A percentile compares a stretch with the other conserved stretches of the same genome.
These are phyloP conservation scores for Mycena latifolia DNA, from an alignment of 768 basidiomycete genomes.

Conservation along the genomic window DNA sequence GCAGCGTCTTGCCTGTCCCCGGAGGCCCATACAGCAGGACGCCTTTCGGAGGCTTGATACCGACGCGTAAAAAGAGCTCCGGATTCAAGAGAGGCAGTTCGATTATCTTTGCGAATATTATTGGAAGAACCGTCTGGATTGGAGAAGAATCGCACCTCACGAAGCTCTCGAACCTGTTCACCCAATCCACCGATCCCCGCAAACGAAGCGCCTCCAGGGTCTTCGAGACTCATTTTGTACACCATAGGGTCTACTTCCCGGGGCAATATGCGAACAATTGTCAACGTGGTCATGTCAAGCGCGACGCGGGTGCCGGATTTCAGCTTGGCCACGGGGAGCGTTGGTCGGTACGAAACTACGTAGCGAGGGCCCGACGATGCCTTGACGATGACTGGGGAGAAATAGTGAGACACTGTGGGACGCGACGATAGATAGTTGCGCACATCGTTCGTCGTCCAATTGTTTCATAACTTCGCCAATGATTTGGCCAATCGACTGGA, in stretches of 20 bases:
- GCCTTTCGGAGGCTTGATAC: conserved; percentile 94
- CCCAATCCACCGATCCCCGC: conserved; percentile 96
- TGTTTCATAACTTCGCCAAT: conserved; percentile 99
- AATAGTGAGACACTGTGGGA: conserved; percentile 12
- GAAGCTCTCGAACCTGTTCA: conserved; percentile 96
- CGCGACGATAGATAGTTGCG: conserved; percentile 45
- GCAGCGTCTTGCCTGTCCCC: conserved; percentile 96
- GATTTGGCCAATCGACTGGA: conserved; percentile 98
- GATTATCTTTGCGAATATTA: conserved; percentile 73
- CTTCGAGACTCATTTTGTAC: conserved; percentile 99
- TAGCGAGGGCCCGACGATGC: conserved; percentile 98
- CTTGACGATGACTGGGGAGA: conserved; percentile 90
- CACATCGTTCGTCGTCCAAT: conserved; percentile 96
- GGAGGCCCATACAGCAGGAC: conserved; percentile 99
- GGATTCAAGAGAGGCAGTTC: conserved; percentile 97
- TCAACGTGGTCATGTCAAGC: conserved; percentile 98
- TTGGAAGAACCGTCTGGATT: conserved; percentile 5
- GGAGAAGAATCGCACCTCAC: conserved; percentile 73
- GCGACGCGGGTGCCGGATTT: conserved; percentile 96
- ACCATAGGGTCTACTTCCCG: conserved; percentile 98
- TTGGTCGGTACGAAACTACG: conserved; percentile 96
- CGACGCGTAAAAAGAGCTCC: conserved; percentile 95
- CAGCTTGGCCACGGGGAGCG: conserved; percentile 91
- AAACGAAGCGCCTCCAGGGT: conserved; percentile 95
- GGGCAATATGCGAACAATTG: conserved; percentile 98